Base-by-base conservation (phyloP, 2,329 filamentous ascomycete genomes). In the Colletotrichum magnum region DNA sequence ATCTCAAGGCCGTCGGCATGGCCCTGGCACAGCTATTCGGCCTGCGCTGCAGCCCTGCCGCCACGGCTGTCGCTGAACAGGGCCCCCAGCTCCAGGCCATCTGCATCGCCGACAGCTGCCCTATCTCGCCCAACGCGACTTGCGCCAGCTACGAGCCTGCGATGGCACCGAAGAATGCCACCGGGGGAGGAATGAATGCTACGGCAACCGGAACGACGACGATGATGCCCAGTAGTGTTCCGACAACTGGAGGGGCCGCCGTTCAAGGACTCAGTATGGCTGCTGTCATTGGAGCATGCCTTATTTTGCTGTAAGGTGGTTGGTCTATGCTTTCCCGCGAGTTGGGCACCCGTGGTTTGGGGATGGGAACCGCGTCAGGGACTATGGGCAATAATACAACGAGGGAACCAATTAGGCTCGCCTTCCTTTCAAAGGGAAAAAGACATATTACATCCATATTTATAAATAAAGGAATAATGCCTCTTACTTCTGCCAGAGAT, bases 101-200 rank as follows among this genome's bases (percentile, higher is more conserved):
- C 72, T 90, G 88, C 80, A 85, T 84, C 72, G 83, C 81, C 47
- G 78, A 80, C n/a, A 75, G 77, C 47, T 90, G 88, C 76, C 84
- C 84, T 1, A 58, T 85, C 13, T 81, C 85, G 15, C 71, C 78
- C 6, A 82, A 85, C 58, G 77, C 83, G 6, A 80, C 79, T 6
- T 90, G 88, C 74, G 73, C 74, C 18, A 73, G 75, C n/a, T 88
- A 88, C 73, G 77, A 77, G 4, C 51, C 75, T 15, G 77, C 73
- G 2, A 39, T 77, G 6, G 75, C 64, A 1, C 72, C 70, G 18
- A 71, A 36, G 15, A 64, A 57, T 15, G 58, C 41, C 15, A 62
- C 72, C 53, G 66, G 54, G 15, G 60, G 64, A 5, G 63, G 58
- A 12, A 66, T 62, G 50, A 68, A 68, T 9, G 47, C 65, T 6